Conservation (phyloP, 352 stramenopile genomes). For the Phytopythium mirpurense region DNA sequence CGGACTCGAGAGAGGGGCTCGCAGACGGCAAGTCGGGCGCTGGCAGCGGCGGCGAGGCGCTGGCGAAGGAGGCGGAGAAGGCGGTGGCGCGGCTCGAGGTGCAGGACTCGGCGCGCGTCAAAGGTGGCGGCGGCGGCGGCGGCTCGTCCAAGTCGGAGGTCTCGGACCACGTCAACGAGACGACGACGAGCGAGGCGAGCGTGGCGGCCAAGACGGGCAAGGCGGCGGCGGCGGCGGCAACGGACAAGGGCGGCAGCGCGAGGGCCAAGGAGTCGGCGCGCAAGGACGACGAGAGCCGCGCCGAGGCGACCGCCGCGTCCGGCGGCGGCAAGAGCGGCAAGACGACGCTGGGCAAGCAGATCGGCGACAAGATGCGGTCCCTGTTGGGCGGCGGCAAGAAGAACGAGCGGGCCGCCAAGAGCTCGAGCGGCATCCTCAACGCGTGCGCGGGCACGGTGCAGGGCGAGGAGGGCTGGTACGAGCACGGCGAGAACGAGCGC, state of each 20-base stretch:
- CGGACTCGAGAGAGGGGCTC: neutral
- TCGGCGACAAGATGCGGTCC: slow-evolving; percentile 79
- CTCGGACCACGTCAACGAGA: slow-evolving; percentile 12
- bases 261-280: slow-evolving; percentile 14
- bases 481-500: slow-evolving; percentile 81
- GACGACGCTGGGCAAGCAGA: slow-evolving; percentile 57
- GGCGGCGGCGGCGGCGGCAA: slow-evolving; percentile 10
- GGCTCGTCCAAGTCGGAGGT: slow-evolving; percentile 11
- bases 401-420: slow-evolving; percentile 48
- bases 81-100: slow-evolving; percentile 30
- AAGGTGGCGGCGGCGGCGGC: neutral
- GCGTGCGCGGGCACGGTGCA: slow-evolving; percentile 72
- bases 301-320: slow-evolving; percentile 20
- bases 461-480: slow-evolving; percentile 85
- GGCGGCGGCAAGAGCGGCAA: slow-evolving; percentile 27
- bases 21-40: too few species aligned
- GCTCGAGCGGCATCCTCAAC: slow-evolving; percentile 75
- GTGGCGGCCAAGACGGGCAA: slow-evolving; percentile 6
- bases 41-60: slow-evolving; percentile 4
- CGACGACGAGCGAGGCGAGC: neutral
- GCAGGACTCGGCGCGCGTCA: slow-evolving; percentile 19
- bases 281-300: slow-evolving; percentile 56
- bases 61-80: slow-evolving; percentile 23
- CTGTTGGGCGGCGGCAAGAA: slow-evolving; percentile 74
- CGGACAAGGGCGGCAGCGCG: slow-evolving; percentile 13